Base-by-base conservation (phyloP, 768 basidiomycete genomes). In the Amanita jacksonii region DNA sequence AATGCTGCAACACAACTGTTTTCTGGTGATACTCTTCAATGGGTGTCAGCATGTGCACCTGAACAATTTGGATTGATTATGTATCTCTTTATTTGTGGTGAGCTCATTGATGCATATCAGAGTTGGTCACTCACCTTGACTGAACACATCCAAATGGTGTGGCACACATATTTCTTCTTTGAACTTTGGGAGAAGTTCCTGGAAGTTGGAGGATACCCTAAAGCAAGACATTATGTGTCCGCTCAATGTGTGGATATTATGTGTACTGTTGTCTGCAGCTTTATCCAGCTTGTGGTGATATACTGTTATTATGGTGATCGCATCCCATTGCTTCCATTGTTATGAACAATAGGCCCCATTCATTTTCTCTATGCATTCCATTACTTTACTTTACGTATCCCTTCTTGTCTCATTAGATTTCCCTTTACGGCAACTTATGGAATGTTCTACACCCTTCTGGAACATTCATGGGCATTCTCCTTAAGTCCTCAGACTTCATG, bases 1-100 rank as follows among this genome's bases (percentile, higher is more conserved):
- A 55, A 56, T 50, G 70, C 69, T 0, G 67, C 67, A 0, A 45
- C 57, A 3, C 57, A 63, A 0, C 54, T 69, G 0, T 66, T 68
- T 45, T 62, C 60, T 6, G 58, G 57, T 0, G 45, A 44, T 1
- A 51, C 57, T 0, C 49, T 67, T 4, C 12, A 57, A 13, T 56
- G 40, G 13, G 27, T 56, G 4, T 42, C 36, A 3, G 27, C 52
- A 0, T 28, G 54, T 15, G 43, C 48, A 38, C 54, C 55, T 0
- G 53, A 57, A 5, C 38, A 48, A 5, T 10, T 44, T 2, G 57
- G 54, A 1, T 38, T 50, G 1, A 49, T 55, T 12, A 47, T 55
- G 15, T 65, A 58, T 39, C 51, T 64, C 0, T 67, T 65, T 34
- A 46, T 66, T 16, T 50, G 56, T 27, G 58, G 59, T 16, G 58